Evolutionary conservation across 148 eudicot genomes (phyloP), one percentile per base, ranked within the genome.

Genomic region (Beta vulgaris): DNA sequence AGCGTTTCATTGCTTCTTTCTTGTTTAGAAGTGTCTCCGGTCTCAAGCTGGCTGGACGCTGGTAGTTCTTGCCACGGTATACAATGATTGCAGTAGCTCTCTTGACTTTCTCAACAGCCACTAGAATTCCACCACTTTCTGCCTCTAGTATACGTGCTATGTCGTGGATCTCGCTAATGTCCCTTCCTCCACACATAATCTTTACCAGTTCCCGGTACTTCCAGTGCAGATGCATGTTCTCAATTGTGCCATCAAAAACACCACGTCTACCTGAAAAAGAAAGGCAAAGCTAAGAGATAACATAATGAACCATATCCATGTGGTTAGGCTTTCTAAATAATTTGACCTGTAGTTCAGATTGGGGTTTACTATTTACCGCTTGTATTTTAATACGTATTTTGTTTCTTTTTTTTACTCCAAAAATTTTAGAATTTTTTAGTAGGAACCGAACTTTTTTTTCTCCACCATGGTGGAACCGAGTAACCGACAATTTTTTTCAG

Each of bases 221-320:
- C 99, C 99, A 96, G 78, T 96, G 99, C 54, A 96, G 88, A 88
- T 96, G 99, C 99, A 96, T 92, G 82, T 96, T 96, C 83, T 96
- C 97, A 80, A 96, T 83, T 25, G 99, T 96, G 71, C 99, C 99
- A 85, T 89, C 98, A 89, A 96, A 96, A 68, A 96, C 94, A 75
- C 98, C 98, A 65, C 99, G 93, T 54, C 94, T 87, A 76, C 99
- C 99, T 96, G 93, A 53, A 72, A 62, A 87, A 28, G 25, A 28
- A 44, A 87, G 42, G 23, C 49, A 65, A 55, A 2, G 16, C 62
- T 68, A 59, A 44, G 25, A 7, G 34, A 28, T 4, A 51, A 63
- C 64, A 48, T 21, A 21, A 64, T 15, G 46, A 46, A 36, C 8
- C 25, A 55, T 37, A 48, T 2, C 26, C 72, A 54, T 4, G 18